Base-by-base conservation (phyloP, 305 asterid genomes). In the Fraxinus ornus region DNA sequence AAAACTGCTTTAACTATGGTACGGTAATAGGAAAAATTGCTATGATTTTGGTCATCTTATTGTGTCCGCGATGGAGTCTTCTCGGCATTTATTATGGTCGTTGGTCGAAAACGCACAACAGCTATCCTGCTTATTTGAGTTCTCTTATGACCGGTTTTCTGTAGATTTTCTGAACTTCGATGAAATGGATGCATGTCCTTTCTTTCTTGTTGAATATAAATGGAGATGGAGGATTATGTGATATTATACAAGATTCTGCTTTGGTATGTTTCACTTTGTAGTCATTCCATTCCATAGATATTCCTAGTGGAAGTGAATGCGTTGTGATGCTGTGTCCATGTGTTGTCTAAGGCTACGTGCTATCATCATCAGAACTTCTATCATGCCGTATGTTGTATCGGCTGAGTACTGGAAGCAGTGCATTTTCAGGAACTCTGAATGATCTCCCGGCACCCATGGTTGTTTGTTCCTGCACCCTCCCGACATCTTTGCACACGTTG, bases 401-500 rank as follows among this genome's bases (percentile, higher is more conserved):
- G 80, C 75, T 78, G 30, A 89, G 85, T 62, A 88, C 92, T 5
- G 93, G 93, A 75, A 89, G 44, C 4, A 88, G 83, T 60, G 89
- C 78, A 21, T 82, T 84, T 52, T 79, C 83, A 1, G 89, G 85
- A 81, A 90, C 79, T 82, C 95, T 86, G 88, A 89, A 91, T 36
- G 93, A 91, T 81, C 89, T 87, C 15, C 91, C 92, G 0, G 89
- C 81, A 32, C 92, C 91, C 71, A 81, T 79, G 49, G 88, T 73
- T 62, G 89, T 70, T 52, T 86, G 88, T 21, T 90, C 91, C 80
- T 89, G 92, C 92, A 90, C 87, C 84, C 88, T 90, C 47, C 91
- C 90, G 0, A 91, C 92, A 52, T 90, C 93, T 78, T 88, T 90
- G 90, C 95, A 91, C 76, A 90, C 95, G 4, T 89, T 90, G 41